Conservation (phyloP, 1,284 basidiomycete species). For the Malassezia slooffiae region DNA sequence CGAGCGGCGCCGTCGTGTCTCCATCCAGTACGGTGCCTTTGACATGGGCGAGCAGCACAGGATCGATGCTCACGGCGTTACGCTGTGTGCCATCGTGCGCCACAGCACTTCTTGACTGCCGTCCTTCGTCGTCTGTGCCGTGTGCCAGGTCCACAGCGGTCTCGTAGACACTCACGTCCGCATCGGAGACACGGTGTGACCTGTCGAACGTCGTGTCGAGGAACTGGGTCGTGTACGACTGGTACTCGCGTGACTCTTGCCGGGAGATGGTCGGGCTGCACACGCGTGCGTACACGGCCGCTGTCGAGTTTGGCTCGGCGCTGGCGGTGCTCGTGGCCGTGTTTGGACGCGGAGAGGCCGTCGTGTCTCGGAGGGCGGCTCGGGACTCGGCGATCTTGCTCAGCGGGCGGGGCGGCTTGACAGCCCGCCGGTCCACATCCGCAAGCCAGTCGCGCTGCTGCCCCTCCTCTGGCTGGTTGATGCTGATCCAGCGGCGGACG, state of each 20-base stretch:
- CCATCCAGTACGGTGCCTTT: no score
- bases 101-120: no score
- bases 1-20: no score
- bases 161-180: slow-evolving; percentile 12
- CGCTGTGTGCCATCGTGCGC: no score
- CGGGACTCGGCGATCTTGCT: not conserved
- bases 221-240: slow-evolving; percentile 10
- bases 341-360: not conserved
- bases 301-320: not conserved
- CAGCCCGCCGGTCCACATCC: no score
- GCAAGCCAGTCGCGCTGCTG: no score
- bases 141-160: not conserved
- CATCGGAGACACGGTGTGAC: slow-evolving; percentile 2
- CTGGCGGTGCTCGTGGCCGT: not conserved
- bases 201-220: not conserved
- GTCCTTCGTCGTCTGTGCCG: no score
- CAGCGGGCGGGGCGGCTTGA: no score
- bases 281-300: slow-evolving; percentile 1
- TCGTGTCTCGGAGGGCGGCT: not conserved
- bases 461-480: not conserved
- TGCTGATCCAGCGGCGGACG: slow-evolving; percentile 12
- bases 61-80: no score
- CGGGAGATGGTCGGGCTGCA: slow-evolving; percentile 8
- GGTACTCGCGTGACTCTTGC: slow-evolving; percentile 13
- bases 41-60: no score